Evolutionary conservation across 192 early-diverging fungal species (phyloP).

Genomic region (Allomyces macrogynus): DNA sequence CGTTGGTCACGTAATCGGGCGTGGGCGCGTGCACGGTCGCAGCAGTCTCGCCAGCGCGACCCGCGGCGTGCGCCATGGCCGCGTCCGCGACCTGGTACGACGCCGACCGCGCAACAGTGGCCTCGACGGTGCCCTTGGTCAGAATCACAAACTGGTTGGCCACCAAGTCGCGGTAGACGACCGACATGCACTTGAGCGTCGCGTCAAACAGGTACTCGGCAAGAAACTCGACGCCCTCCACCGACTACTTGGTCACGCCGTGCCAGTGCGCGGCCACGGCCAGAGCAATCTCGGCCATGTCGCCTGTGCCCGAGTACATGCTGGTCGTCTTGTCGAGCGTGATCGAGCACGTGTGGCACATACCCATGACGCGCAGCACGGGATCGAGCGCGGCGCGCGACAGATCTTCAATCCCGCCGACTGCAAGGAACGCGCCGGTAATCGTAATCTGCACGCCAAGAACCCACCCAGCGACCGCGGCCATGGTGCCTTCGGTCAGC

Average conservation of each 20-base stretch:
- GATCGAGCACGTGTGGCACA: constrained; percentile 57
- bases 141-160: constrained; percentile 26
- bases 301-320: constrained; percentile 56
- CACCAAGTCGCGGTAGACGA: constrained; percentile 27
- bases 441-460: constrained; percentile 35
- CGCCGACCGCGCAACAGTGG: constrained; percentile 52
- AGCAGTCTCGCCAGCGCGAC: constrained; percentile 7
- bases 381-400: constrained; percentile 9
- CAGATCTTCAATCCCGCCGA: constrained; percentile 11
- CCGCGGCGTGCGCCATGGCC: constrained; percentile 5
- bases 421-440: constrained; percentile 7
- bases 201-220: constrained; percentile 57
- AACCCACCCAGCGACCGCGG: constrained; percentile 62
- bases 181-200: constrained; percentile 79
- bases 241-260: constrained; percentile 40
- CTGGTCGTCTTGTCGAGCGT: constrained; percentile 32
- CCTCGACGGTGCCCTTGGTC: constrained; percentile 82
- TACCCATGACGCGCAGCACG: constrained; percentile 44
- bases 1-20: constrained; percentile 32
- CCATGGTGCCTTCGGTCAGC: constrained; percentile 94
- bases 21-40: constrained; percentile 21
- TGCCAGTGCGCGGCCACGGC: constrained; percentile 66
- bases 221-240: constrained; percentile 36
- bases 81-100: constrained; percentile 15
- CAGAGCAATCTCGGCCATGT: constrained; percentile 86